Conservation (phyloP, 768 basidiomycete species). For the Lepiota venenata region DNA sequence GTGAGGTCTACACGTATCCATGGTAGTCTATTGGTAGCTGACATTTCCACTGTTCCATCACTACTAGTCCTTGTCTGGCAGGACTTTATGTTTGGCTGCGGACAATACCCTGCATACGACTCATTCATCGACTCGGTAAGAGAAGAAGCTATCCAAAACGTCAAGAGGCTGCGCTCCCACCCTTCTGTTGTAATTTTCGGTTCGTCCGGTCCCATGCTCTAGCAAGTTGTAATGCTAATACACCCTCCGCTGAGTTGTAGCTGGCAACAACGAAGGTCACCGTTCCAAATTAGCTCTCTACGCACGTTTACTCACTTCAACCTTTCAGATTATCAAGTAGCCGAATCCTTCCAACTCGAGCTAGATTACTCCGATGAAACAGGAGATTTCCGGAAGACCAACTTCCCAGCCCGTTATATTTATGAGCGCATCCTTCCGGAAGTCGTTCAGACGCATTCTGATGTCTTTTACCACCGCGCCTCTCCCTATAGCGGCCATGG, state of each 20-base stretch:
- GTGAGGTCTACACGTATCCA: slow-evolving; percentile 30
- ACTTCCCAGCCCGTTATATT: slow-evolving; percentile 86
- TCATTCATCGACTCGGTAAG: slow-evolving; percentile 71
- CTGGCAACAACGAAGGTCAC: slow-evolving; percentile 78
- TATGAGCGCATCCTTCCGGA: slow-evolving; percentile 85
- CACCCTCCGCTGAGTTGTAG: slow-evolving; percentile 27
- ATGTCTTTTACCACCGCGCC: slow-evolving; percentile 78
- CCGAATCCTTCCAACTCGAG: slow-evolving; percentile 73
- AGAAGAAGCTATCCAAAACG: slow-evolving; percentile 79
- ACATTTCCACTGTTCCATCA: slow-evolving; percentile 12
- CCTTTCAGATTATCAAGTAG: slow-evolving; percentile 75
- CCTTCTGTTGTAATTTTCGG: slow-evolving; percentile 89
- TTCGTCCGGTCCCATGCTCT: slow-evolving; percentile 26
- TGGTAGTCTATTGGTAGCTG: neutral
- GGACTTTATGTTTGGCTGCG: slow-evolving; percentile 97
- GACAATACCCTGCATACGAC: slow-evolving; percentile 89
- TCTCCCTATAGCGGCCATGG: slow-evolving; percentile 88
- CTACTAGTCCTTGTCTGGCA: slow-evolving; percentile 86
- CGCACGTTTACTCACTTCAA: neutral
- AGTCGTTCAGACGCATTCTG: slow-evolving; percentile 59
- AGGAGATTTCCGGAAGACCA: slow-evolving; percentile 81
- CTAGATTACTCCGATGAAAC: slow-evolving; percentile 85
- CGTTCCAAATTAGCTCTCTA: neutral
- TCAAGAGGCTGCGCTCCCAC: slow-evolving; percentile 81
- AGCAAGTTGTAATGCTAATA: neutral